These are phyloP conservation scores for Nymphaea thermarum DNA, from an alignment of 164 flowering plant species.

Conservation along the genomic window DNA sequence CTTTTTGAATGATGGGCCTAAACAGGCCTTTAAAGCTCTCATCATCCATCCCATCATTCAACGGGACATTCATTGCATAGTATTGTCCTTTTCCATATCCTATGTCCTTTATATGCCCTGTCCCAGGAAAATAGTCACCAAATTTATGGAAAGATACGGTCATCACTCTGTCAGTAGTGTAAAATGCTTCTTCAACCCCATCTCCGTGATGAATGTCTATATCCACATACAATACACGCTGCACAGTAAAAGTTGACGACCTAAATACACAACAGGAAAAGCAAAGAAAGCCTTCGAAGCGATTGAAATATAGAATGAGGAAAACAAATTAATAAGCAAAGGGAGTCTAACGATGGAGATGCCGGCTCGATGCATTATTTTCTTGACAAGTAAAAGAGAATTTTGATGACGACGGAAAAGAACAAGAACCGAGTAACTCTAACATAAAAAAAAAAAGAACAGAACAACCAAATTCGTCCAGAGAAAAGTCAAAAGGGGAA, in stretches of 20 bases:
- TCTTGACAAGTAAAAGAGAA: too few relatives aligned
- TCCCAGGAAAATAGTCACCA: slow-evolving; percentile 83
- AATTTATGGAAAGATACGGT: slow-evolving; percentile 86
- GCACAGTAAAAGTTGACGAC: slow-evolving; percentile 8
- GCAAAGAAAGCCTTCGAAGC: too few relatives aligned
- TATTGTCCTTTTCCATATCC: slow-evolving; percentile 57
- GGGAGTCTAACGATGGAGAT: too few relatives aligned
- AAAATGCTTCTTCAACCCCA: slow-evolving; percentile 91
- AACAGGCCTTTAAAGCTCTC: slow-evolving; percentile 65
- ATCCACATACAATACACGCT: slow-evolving; percentile 83
- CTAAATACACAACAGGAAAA: too few relatives aligned
- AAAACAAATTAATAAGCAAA: too few relatives aligned
- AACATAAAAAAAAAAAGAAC: neutral
- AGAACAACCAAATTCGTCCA: neutral
- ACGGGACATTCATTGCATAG: slow-evolving; percentile 83
- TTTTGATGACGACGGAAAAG: neutral
- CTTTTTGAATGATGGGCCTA: slow-evolving; percentile 66
- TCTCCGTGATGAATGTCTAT: slow-evolving; percentile 91
- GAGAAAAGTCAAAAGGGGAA: neutral
- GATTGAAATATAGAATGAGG: too few relatives aligned
- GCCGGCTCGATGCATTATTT: too few relatives aligned
- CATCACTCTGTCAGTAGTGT: slow-evolving; percentile 82
- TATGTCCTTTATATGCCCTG: slow-evolving; percentile 69
- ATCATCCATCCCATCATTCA: slow-evolving; percentile 86
- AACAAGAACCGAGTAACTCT: neutral